These are phyloP conservation scores for Dactylella cylindrospora DNA, from an alignment of 2,329 filamentous ascomycete species.

Conservation along the genomic window DNA sequence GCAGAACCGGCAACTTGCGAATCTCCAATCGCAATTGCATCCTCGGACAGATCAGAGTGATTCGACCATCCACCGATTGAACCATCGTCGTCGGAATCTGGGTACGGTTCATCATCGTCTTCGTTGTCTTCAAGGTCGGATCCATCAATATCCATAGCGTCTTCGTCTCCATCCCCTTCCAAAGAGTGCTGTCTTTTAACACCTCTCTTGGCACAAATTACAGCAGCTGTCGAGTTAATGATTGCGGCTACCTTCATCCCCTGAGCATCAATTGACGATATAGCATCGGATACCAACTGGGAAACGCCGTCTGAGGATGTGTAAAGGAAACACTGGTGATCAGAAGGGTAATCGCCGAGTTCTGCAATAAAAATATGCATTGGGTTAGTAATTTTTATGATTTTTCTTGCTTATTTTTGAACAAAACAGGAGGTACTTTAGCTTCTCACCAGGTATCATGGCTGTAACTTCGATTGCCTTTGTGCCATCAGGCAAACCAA, in stretches of 20 bases:
- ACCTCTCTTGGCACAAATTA: conserved; percentile 27
- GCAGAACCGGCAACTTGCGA: conserved; percentile 35
- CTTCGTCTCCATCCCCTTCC: conserved; percentile 46
- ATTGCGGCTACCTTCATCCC: conserved; percentile 22
- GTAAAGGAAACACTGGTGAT: conserved; percentile 62
- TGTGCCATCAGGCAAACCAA: conserved; percentile 51
- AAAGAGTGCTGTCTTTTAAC: conserved; percentile 48
- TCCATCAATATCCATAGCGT: conserved; percentile 52
- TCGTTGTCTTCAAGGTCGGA: conserved; percentile 49
- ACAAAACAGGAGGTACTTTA: background rate
- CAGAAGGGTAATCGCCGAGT: conserved; percentile 62
- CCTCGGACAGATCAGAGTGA: conserved; percentile 41
- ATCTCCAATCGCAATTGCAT: conserved; percentile 19
- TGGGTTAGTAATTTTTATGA: conserved; percentile 5
- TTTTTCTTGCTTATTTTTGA: background rate
- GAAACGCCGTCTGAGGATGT: conserved; percentile 56
- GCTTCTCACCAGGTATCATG: conserved; percentile 52
- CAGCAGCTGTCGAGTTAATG: conserved; percentile 22
- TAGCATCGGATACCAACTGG: conserved; percentile 52
- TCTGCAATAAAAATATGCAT: conserved; percentile 51
- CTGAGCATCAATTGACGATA: conserved; percentile 46
- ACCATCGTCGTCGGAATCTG: conserved; percentile 47
- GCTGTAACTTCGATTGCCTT: conserved; percentile 51
- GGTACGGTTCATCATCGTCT: conserved; percentile 49
- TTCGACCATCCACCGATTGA: conserved; percentile 47